Evolutionary conservation across 1,284 basidiomycete species (phyloP).

Genomic region (Ganoderma lingzhi): DNA sequence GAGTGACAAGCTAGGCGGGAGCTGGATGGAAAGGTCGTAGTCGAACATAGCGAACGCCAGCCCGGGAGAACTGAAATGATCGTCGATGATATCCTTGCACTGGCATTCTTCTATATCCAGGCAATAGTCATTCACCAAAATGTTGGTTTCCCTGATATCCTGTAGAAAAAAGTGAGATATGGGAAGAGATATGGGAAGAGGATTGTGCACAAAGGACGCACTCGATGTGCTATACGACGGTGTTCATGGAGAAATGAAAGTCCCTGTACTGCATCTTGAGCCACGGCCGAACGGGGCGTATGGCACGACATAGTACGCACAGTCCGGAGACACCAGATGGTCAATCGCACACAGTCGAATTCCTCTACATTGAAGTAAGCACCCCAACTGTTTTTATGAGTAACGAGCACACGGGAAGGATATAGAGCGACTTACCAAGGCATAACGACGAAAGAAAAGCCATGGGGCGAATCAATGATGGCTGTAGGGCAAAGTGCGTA

Average conservation of each 20-base stretch:
- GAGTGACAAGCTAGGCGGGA: too few relatives aligned
- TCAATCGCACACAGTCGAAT: background rate
- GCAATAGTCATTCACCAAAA: too few relatives aligned
- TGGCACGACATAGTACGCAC: background rate
- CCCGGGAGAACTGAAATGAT: too few relatives aligned
- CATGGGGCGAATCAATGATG: slow-evolving; percentile 6
- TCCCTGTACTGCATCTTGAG: background rate
- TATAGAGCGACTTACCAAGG: background rate
- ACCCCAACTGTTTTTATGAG: background rate
- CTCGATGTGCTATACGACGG: slow-evolving; percentile 3
- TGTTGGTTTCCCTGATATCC: background rate
- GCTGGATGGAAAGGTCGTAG: too few relatives aligned
- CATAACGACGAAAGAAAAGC: slow-evolving; percentile 15
- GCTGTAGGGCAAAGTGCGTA: slow-evolving; percentile 6
- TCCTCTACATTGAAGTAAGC: background rate
- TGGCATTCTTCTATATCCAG: too few relatives aligned
- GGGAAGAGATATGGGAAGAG: too few relatives aligned
- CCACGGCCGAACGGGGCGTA: background rate
- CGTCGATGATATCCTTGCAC: too few relatives aligned
- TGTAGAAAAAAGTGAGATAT: background rate
- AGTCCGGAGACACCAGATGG: slow-evolving; percentile 6
- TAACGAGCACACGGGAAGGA: background rate
- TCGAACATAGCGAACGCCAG: too few relatives aligned
- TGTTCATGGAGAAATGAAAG: slow-evolving; percentile 7
- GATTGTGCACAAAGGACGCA: background rate